These are phyloP conservation scores for Aspergillus sp. DNA, from an alignment of 2,329 filamentous ascomycete genomes.

Conservation along the genomic window DNA sequence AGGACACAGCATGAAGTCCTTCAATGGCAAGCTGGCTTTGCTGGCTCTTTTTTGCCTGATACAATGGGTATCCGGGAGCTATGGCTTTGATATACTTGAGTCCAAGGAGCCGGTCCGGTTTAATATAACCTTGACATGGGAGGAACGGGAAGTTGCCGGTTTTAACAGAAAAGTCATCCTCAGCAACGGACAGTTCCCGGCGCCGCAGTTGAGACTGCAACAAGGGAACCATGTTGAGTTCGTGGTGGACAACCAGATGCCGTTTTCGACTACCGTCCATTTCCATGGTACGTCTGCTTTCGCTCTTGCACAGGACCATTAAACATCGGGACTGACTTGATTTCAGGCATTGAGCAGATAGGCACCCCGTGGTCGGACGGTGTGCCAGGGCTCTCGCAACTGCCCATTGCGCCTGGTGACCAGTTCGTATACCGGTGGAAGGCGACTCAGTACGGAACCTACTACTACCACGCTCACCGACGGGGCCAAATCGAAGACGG, in stretches of 20 bases:
- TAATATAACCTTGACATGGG: conserved; percentile 26
- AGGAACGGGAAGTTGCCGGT: conserved; percentile 20
- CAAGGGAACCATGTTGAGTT: conserved; percentile 23
- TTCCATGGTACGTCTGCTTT: conserved; percentile 20
- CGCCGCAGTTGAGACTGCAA: conserved; percentile 16
- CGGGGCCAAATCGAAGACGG: conserved; percentile 51
- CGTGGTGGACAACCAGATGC: conserved; percentile 19
- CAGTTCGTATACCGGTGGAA: conserved; percentile 46
- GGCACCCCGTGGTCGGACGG: conserved; percentile 52
- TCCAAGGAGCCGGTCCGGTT: conserved; percentile 13
- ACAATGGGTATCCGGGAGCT: neutral
- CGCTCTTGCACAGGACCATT: too few relatives aligned
- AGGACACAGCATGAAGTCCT: neutral
- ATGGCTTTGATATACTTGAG: neutral
- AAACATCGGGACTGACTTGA: neutral
- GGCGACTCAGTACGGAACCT: conserved; percentile 48
- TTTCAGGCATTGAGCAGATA: conserved; percentile 38
- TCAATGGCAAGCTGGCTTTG: neutral
- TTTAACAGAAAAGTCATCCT: conserved; percentile 20
- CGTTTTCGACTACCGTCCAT: conserved; percentile 18
- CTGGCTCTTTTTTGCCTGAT: conserved; percentile 1
- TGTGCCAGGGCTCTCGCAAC: conserved; percentile 47
- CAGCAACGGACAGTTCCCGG: conserved; percentile 22
- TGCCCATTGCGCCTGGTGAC: conserved; percentile 41
- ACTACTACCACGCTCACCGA: conserved; percentile 53